These are phyloP conservation scores for Candida smagusa DNA, from an alignment of 1,139 yeast species.

Conservation along the genomic window DNA sequence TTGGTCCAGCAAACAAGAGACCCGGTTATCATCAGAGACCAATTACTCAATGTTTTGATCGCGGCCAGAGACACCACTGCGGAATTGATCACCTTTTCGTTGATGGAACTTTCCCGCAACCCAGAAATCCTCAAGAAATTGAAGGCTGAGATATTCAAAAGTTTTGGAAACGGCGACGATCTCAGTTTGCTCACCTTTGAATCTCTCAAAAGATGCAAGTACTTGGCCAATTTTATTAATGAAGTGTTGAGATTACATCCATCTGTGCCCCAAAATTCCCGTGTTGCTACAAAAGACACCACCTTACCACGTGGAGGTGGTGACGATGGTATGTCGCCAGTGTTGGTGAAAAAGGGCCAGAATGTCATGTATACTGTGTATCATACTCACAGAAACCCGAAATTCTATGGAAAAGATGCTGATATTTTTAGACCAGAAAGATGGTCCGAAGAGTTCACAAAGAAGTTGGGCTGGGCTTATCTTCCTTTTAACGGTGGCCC, in stretches of 20 bases:
- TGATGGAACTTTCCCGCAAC: conserved; percentile 39
- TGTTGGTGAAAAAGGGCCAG: conserved; percentile 46
- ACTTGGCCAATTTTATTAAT: conserved; percentile 45
- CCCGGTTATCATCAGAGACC: conserved; percentile 41
- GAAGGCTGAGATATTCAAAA: conserved; percentile 26
- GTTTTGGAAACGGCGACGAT: conserved; percentile 31
- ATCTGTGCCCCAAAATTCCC: conserved; percentile 53
- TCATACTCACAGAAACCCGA: conserved; percentile 21
- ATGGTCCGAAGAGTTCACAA: conserved; percentile 19
- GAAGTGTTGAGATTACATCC: conserved; percentile 57
- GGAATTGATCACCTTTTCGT: conserved; percentile 40
- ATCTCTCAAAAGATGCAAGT: conserved; percentile 46
- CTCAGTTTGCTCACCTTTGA: conserved; percentile 48
- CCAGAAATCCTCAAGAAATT: conserved; percentile 36
- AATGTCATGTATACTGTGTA: conserved; percentile 41
- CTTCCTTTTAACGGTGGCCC: conserved; percentile 47
- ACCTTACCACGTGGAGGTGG: conserved; percentile 55
- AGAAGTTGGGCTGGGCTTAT: conserved; percentile 40
- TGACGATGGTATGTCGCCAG: conserved; percentile 36
- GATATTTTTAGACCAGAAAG: conserved; percentile 24
- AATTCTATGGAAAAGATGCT: conserved; percentile 21
- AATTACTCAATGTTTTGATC: conserved; percentile 40
- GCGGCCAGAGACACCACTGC: conserved; percentile 52
- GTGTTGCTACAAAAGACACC: conserved; percentile 42
- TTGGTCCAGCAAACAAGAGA: conserved; percentile 44